Evolutionary conservation across 164 flowering plant genomes (phyloP).

Genomic region (Platanus orientalis): DNA sequence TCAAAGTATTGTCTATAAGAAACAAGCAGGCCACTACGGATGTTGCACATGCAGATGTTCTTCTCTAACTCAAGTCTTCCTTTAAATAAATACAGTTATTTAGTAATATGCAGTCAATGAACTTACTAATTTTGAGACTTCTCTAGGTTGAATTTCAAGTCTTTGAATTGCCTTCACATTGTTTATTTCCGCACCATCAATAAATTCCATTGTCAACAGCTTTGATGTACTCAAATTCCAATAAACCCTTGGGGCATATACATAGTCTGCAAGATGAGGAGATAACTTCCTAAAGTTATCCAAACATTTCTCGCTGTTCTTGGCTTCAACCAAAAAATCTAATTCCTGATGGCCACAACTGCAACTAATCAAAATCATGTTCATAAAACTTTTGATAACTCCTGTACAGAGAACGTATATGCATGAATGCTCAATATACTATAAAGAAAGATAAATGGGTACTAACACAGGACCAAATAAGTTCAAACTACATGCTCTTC

Average conservation of each 20-base stretch:
- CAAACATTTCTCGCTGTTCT: constrained; percentile 83
- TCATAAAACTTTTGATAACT: constrained; percentile 2
- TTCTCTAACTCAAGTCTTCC: not conserved
- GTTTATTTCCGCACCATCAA: constrained; percentile 78
- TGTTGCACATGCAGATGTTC: not conserved
- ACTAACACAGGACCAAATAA: not conserved
- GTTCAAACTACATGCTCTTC: too few relatives aligned
- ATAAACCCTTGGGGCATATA: constrained; percentile 81
- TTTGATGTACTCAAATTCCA: constrained; percentile 90
- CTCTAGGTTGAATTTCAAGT: constrained; percentile 70
- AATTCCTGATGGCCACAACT: constrained; percentile 57
- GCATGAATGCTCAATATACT: not conserved
- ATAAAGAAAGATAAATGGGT: not conserved
- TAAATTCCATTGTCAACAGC: constrained; percentile 88
- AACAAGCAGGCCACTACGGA: not conserved
- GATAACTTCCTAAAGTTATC: constrained; percentile 78
- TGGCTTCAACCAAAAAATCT: constrained; percentile 85
- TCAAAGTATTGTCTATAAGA: not conserved
- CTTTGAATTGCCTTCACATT: constrained; percentile 59
- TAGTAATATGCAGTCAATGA: not conserved
- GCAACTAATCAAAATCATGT: constrained; percentile 9
- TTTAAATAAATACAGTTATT: not conserved
- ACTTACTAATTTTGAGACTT: constrained; percentile 80
- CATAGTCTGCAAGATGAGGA: constrained; percentile 71
- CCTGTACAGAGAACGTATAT: constrained; percentile 7